Conservation (phyloP, 2,329 filamentous ascomycete species). For the Arthroderma uncinatum region DNA sequence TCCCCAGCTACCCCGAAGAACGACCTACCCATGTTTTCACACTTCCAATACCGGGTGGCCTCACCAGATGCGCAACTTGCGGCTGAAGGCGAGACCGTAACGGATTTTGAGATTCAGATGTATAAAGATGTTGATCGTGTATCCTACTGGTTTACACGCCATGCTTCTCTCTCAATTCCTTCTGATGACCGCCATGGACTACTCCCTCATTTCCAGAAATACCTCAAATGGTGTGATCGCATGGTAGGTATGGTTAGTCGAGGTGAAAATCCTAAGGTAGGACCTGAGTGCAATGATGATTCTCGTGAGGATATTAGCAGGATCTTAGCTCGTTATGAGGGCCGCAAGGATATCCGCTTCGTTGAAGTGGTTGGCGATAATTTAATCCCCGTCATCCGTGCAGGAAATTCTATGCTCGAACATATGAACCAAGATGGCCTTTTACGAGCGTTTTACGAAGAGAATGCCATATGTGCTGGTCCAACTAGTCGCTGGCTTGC, state of each 20-base stretch:
- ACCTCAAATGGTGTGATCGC: conserved; percentile 1
- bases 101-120: not conserved
- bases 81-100: not conserved
- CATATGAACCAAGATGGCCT: conserved; percentile 5
- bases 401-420: conserved; percentile 27
- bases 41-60: not conserved
- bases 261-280: not conserved
- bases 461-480: conserved; percentile 7
- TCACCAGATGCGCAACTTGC: not conserved
- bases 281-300: not conserved
- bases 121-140: not conserved
- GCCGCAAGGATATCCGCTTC: conserved; percentile 2
- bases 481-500: conserved; percentile 19
- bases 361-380: conserved; percentile 20
- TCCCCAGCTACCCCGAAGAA: not conserved
- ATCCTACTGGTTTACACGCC: not conserved
- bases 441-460: conserved; percentile 12
- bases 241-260: not conserved
- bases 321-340: not conserved
- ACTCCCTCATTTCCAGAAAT: not conserved
- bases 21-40: not conserved
- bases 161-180: not conserved
- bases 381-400: conserved; percentile 24
- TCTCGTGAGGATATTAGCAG: not conserved
- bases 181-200: not conserved